A percentile compares a stretch with the other conserved stretches of the same genome.
These are phyloP conservation scores for Asterophora lycoperdoides DNA, from an alignment of 768 basidiomycete genomes.

Conservation along the genomic window DNA sequence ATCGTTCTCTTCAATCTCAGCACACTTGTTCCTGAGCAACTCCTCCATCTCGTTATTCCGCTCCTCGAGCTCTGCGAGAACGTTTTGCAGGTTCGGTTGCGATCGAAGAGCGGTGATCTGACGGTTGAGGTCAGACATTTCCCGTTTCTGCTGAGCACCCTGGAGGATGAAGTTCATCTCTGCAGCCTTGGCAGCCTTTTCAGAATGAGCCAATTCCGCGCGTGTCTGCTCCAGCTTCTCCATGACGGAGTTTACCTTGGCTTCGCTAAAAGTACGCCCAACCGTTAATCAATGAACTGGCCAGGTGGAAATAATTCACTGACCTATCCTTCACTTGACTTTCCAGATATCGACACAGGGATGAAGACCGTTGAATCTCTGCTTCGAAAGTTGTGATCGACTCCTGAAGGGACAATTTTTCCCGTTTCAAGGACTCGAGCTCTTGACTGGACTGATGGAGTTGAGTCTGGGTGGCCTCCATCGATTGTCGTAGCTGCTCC, in stretches of 20 bases:
- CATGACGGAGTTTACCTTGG: slow-evolving; percentile 34
- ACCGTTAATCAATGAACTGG: slow-evolving; percentile 1
- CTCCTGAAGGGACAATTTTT: slow-evolving; percentile 49
- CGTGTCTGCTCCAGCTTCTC: slow-evolving; percentile 39
- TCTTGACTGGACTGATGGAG: slow-evolving; percentile 38
- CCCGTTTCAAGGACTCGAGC: slow-evolving; percentile 38
- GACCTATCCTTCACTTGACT: slow-evolving; percentile 61
- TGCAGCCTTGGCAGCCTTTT: slow-evolving; percentile 55
- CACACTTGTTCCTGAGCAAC: slow-evolving; percentile 60
- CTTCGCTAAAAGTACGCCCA: slow-evolving; percentile 38
- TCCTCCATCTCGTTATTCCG: slow-evolving; percentile 75
- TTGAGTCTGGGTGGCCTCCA: slow-evolving; percentile 32
- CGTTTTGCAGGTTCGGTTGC: slow-evolving; percentile 51
- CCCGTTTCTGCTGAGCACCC: slow-evolving; percentile 62
- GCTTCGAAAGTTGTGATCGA: slow-evolving; percentile 58
- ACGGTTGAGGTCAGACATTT: slow-evolving; percentile 51
- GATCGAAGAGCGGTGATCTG: slow-evolving; percentile 51
- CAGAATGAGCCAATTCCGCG: slow-evolving; percentile 44
- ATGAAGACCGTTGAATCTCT: slow-evolving; percentile 60
- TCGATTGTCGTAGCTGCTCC: slow-evolving; percentile 31
- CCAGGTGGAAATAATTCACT: slow-evolving; percentile 13
- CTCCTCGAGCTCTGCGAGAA: slow-evolving; percentile 59
- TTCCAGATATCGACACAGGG: slow-evolving; percentile 59
- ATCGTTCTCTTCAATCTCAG: slow-evolving; percentile 82
- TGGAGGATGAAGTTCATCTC: slow-evolving; percentile 66